Conservation (phyloP, 2,329 filamentous ascomycete genomes). For the Trichoderma asperellum region DNA sequence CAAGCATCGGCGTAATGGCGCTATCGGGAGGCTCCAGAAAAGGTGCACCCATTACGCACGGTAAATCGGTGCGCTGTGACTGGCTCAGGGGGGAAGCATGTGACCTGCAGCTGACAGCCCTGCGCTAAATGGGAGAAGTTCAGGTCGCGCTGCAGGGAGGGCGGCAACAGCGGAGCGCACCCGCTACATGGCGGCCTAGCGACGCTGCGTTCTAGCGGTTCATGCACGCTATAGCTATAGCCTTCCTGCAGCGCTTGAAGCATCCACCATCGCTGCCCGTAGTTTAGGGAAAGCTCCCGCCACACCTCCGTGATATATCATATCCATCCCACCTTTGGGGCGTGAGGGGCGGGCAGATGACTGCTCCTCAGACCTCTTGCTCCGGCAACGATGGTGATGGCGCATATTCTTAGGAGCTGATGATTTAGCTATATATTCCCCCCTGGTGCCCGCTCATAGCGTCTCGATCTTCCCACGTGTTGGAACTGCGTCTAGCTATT, state of each 20-base stretch:
- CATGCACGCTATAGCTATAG: neutral
- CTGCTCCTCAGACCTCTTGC: conserved; percentile 8
- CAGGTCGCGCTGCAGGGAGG: neutral
- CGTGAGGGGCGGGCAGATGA: conserved; percentile 23
- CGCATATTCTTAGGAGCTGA: neutral
- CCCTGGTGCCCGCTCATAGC: neutral
- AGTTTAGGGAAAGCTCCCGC: neutral
- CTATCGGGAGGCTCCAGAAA: conserved; percentile 12
- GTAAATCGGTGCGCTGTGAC: conserved; percentile 15
- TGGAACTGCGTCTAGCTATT: conserved; percentile 20
- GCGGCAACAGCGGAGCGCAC: conserved; percentile 1
- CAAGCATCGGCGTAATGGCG: conserved; percentile 3
- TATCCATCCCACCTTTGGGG: neutral
- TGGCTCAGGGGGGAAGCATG: conserved; percentile 23
- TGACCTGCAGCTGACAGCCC: conserved; percentile 27
- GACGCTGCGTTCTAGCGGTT: neutral
- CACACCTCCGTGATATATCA: neutral
- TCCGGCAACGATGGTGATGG: neutral
- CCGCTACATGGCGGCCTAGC: conserved; percentile 3
- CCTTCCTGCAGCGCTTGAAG: neutral
- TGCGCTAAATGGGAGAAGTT: conserved; percentile 3
- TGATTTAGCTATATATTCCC: conserved; percentile 12
- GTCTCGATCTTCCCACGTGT: conserved; percentile 21
- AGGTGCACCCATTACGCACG: neutral
- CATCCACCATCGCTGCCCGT: neutral